Evolutionary conservation across 805 yeast genomes (phyloP), one percentile per base, ranked within the genome.

Genomic region (Millerozyma miso): DNA sequence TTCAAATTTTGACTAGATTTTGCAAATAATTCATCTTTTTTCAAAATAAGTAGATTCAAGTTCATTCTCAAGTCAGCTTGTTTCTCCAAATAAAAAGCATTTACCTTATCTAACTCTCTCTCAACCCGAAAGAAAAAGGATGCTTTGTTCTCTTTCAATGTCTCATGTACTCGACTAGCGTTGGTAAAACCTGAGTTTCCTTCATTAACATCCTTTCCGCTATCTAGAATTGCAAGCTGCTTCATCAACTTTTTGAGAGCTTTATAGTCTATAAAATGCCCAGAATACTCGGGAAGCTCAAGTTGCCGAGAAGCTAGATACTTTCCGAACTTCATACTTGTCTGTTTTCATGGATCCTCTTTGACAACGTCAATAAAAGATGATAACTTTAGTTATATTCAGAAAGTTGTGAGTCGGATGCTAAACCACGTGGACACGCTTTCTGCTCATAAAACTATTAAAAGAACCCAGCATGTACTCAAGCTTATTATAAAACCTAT

Each of bases 41-140:
- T 88, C 55, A 81, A 81, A 41, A 82, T 68, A 42, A 93, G 67
- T 35, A 88, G 78, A 49, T 90, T 91, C 42, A 90, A 71, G 51
- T 90, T 78, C 43, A 88, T 74, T 50, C 85, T 81, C 54, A 93
- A 75, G 58, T 89, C 95, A 3, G 93, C 81, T 62, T 93, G 98
- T 59, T 89, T 91, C 58, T 88, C 95, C 35, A 89, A 66, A 60
- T 93, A 93, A 60, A 88, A 91, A n/a, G 80, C 75, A 62, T 95
- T 91, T 43, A 93, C 97, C 60, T 91, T 93, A 56, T 93, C 99
- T 52, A 93, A 73, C 59, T 93, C 99, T 56, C 99, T 79, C 59
- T 93, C 99, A 29, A 93, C 73, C 53, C 87, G 78, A 70, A 93
- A 93, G 67, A 85, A 85, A 56, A 85, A 85, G 1, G 93, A 81